A percentile compares a stretch with the other conserved stretches of the same genome.
Evolutionary conservation across 1,284 basidiomycete species (phyloP).

Genomic region (Ganoderma sinense): DNA sequence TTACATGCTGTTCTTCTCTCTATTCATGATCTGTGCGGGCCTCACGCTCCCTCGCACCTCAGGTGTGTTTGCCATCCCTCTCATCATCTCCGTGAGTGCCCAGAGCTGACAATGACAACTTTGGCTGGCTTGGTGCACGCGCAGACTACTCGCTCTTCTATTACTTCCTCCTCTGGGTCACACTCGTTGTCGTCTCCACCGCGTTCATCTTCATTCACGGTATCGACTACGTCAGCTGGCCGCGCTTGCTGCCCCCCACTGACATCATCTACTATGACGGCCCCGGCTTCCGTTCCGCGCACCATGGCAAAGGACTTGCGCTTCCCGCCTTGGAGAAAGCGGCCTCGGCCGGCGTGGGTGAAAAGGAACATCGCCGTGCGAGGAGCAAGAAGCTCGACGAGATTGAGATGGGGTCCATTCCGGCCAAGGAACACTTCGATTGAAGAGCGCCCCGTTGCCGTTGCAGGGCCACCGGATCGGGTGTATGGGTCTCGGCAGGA

Average conservation of each 20-base stretch:
- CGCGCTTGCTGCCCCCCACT: constrained; percentile 86
- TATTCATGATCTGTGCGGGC: constrained; percentile 89
- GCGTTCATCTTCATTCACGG: constrained; percentile 82
- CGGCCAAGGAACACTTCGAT: constrained; percentile 71
- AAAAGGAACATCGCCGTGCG: constrained; percentile 46
- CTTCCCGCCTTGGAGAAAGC: constrained; percentile 44
- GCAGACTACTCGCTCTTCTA: constrained; percentile 82
- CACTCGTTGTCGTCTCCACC: constrained; percentile 66
- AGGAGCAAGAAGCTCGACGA: constrained; percentile 55
- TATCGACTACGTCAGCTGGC: constrained; percentile 93
- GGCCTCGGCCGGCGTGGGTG: constrained; percentile 43
- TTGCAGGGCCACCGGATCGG: background rate
- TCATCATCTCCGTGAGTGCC: constrained; percentile 9
- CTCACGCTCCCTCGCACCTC: constrained; percentile 85
- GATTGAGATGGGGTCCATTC: constrained; percentile 59
- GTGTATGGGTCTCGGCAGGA: background rate
- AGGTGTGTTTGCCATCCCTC: constrained; percentile 57
- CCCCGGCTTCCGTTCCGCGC: constrained; percentile 82
- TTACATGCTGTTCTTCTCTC: constrained; percentile 80
- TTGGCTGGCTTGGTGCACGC: constrained; percentile 42
- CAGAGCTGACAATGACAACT: constrained; percentile 46
- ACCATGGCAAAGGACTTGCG: constrained; percentile 79
- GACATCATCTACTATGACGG: constrained; percentile 89
- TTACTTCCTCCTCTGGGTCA: constrained; percentile 84
- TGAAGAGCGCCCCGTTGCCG: constrained; percentile 43